phyloP scores from a whole-genome alignment of 2,329 filamentous ascomycete genomes.

The Mariannaea sp. region DNA sequence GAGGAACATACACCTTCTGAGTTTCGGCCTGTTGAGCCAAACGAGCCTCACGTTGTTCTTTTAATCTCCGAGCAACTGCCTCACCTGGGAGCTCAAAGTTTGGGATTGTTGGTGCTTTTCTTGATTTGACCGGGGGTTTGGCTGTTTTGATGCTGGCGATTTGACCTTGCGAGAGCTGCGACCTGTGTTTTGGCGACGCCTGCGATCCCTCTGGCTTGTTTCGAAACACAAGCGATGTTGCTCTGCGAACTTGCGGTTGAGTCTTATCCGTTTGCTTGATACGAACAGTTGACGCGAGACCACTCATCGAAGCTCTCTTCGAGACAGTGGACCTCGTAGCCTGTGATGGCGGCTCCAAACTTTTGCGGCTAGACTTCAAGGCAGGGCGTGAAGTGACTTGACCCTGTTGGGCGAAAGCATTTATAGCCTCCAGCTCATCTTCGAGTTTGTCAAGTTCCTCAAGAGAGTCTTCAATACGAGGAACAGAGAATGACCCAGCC shows the following conservation, averaged over 20 bases:
- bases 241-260: slow-evolving; percentile 48
- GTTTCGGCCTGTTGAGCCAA: slow-evolving; percentile 45
- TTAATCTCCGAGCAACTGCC: slow-evolving; percentile 60
- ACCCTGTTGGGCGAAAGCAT: slow-evolving; percentile 44
- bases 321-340: slow-evolving; percentile 17
- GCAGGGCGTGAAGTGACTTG: slow-evolving; percentile 40
- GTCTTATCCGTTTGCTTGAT: slow-evolving; percentile 47
- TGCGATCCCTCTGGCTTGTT: slow-evolving; percentile 33
- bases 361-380: slow-evolving; percentile 11
- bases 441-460: slow-evolving; percentile 66
- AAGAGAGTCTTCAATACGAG: slow-evolving; percentile 67
- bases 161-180: slow-evolving; percentile 28
- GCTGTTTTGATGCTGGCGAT: slow-evolving; percentile 34
- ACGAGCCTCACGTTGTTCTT: slow-evolving; percentile 63
- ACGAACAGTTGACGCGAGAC: slow-evolving; percentile 47
- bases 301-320: slow-evolving; percentile 40
- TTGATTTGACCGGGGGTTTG: slow-evolving; percentile 56
- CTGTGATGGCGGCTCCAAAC: slow-evolving; percentile 28
- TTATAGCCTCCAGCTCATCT: slow-evolving; percentile 62
- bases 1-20: slow-evolving; percentile 43
- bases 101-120: slow-evolving; percentile 58
- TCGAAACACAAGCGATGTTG: slow-evolving; percentile 47
- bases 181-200: slow-evolving; percentile 21
- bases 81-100: slow-evolving; percentile 68
- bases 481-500: slow-evolving; percentile 42